A percentile compares a stretch with the other conserved stretches of the same genome.
Conservation (phyloP, 2,329 filamentous ascomycete genomes). For the Alternaria solani region DNA sequence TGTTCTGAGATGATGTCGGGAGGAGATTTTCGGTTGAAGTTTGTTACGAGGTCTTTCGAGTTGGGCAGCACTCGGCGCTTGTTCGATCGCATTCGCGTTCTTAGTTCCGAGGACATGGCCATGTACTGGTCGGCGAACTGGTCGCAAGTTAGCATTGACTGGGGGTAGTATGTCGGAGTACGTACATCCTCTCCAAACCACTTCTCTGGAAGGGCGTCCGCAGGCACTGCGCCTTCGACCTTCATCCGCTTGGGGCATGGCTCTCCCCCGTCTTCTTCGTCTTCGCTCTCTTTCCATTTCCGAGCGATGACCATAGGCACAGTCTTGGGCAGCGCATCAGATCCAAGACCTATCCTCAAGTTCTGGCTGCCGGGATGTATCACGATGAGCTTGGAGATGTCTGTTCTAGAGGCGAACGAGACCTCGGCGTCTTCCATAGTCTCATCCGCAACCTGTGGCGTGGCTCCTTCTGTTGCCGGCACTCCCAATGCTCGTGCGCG, state of each 20-base stretch:
- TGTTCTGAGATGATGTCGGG: constrained; percentile 91
- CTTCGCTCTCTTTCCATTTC: constrained; percentile 79
- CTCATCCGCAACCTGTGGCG: constrained; percentile 39
- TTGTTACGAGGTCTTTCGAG: constrained; percentile 92
- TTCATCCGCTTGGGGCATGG: constrained; percentile 75
- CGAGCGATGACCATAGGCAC: constrained; percentile 92
- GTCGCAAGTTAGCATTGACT: constrained; percentile 11
- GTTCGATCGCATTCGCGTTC: constrained; percentile 88
- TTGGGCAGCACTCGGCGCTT: constrained; percentile 97
- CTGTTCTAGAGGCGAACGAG: constrained; percentile 54
- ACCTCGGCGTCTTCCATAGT: constrained; percentile 40
- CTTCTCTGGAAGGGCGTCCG: constrained; percentile 71
- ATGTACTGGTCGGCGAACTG: constrained; percentile 70
- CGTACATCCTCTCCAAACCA: constrained; percentile 84
- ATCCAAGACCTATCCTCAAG: constrained; percentile 91
- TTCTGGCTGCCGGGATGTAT: constrained; percentile 97
- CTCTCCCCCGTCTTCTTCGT: constrained; percentile 80
- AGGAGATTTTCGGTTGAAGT: constrained; percentile 86
- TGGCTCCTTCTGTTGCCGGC: constrained; percentile 50
- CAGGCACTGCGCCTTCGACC: constrained; percentile 67
- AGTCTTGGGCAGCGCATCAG: constrained; percentile 91
- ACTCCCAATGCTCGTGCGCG: constrained; percentile 80
- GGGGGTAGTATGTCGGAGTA: background rate
- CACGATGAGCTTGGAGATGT: constrained; percentile 90
- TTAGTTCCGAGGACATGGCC: constrained; percentile 85